Conservation (phyloP, 2,329 filamentous ascomycete genomes). For the Ophiostoma pallidulum region DNA sequence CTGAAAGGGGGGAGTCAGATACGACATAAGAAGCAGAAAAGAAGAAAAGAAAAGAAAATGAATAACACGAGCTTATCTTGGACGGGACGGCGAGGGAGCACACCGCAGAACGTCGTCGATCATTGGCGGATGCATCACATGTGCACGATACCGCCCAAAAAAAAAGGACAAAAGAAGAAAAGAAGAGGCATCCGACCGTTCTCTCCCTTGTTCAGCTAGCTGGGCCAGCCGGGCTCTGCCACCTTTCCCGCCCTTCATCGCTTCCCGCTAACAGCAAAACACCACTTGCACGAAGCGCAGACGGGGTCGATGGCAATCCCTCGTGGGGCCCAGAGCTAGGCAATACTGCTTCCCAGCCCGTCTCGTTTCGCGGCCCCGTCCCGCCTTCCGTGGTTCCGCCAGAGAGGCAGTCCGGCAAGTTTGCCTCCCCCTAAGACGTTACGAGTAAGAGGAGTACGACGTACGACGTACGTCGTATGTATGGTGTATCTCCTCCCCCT, state of each 20-base stretch:
- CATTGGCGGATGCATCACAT: no score
- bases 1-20: background rate
- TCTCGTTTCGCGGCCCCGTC: conserved; percentile 5
- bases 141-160: no score
- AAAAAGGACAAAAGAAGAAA: background rate
- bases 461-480: no score
- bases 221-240: no score
- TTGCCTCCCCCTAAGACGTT: no score
- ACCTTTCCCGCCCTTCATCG: background rate
- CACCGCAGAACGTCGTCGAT: no score
- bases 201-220: no score
- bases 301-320: background rate
- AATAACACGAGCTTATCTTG: no score
- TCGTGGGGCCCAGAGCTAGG: no score
- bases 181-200: background rate
- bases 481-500: no score
- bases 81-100: no score
- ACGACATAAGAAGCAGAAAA: background rate
- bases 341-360: background rate
- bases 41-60: background rate
- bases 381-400: conserved; percentile 7
- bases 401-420: conserved; percentile 1
- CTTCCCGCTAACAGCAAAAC: background rate
- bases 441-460: no score
- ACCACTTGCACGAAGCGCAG: background rate